Percentiles rank a stretch among this genome's conserved stretches.
phyloP scores from a whole-genome alignment of 2,329 filamentous ascomycete genomes.

The Aspergillus caelatus region DNA sequence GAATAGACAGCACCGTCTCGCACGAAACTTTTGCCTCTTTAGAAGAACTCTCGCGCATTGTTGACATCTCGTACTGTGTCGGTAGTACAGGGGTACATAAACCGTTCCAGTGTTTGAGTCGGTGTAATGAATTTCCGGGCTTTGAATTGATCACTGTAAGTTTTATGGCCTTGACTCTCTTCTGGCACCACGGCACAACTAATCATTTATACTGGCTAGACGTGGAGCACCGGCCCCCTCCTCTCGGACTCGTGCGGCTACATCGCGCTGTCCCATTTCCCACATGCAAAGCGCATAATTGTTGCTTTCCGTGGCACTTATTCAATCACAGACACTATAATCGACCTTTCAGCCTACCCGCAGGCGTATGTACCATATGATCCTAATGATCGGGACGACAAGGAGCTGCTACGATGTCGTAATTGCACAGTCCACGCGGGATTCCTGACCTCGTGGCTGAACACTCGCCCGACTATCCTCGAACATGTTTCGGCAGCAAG shows the following conservation, averaged over 20 bases:
- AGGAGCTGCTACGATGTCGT: constrained; percentile 61
- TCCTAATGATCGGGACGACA: constrained; percentile 52
- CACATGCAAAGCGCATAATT: constrained; percentile 66
- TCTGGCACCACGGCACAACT: neutral
- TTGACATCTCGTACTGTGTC: constrained; percentile 94
- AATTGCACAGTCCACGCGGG: constrained; percentile 94
- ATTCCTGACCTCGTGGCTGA: constrained; percentile 82
- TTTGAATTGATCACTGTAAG: constrained; percentile 72
- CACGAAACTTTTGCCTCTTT: constrained; percentile 73
- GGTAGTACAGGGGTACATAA: constrained; percentile 77
- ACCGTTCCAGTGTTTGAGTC: constrained; percentile 83
- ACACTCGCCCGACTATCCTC: constrained; percentile 70
- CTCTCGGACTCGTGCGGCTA: constrained; percentile 93
- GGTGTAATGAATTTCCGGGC: constrained; percentile 79
- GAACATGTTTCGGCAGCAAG: constrained; percentile 65
- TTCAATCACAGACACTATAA: constrained; percentile 85
- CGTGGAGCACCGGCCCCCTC: constrained; percentile 88
- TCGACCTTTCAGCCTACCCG: constrained; percentile 85
- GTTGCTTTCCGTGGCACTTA: constrained; percentile 94
- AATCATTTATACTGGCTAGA: constrained; percentile 43
- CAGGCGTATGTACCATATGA: constrained; percentile 89
- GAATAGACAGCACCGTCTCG: constrained; percentile 50
- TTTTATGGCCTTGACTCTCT: neutral
- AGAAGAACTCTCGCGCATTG: constrained; percentile 84
- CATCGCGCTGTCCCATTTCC: constrained; percentile 78